These are phyloP conservation scores for Tuber borchii DNA, from an alignment of 495 filamentous ascomycete genomes.

Conservation along the genomic window DNA sequence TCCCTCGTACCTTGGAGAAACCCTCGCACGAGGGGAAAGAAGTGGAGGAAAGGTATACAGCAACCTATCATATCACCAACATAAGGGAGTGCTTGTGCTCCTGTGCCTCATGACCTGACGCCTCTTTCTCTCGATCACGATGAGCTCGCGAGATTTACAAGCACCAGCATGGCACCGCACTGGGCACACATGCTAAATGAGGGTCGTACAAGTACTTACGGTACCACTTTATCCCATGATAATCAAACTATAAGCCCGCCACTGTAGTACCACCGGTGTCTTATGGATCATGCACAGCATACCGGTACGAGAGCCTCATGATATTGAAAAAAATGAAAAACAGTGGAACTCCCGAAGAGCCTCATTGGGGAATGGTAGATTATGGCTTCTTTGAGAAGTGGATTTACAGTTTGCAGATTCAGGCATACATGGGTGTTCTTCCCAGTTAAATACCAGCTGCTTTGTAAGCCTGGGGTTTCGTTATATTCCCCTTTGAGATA, in stretches of 20 bases:
- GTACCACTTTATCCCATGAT: background rate
- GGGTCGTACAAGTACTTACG: background rate
- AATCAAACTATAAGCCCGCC: background rate
- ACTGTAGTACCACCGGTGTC: background rate
- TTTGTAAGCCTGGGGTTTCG: background rate
- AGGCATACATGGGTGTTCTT: background rate
- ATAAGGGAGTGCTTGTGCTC: background rate
- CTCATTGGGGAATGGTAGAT: background rate
- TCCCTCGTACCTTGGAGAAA: background rate
- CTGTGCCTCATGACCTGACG: background rate
- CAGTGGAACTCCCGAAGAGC: background rate
- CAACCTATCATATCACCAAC: constrained; percentile 1
- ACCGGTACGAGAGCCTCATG: background rate
- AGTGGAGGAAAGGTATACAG: background rate
- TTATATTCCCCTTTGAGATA: background rate
- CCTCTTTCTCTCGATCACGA: background rate
- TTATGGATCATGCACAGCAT: background rate
- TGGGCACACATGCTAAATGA: background rate
- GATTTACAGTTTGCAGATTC: background rate
- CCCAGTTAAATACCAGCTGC: background rate
- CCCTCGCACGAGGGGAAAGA: background rate
- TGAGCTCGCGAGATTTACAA: background rate
- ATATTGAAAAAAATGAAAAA: background rate
- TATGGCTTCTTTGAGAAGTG: background rate
- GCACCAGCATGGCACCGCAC: background rate